Conservation (phyloP, 163 green algal genomes). For the Scenedesmus sp. region DNA sequence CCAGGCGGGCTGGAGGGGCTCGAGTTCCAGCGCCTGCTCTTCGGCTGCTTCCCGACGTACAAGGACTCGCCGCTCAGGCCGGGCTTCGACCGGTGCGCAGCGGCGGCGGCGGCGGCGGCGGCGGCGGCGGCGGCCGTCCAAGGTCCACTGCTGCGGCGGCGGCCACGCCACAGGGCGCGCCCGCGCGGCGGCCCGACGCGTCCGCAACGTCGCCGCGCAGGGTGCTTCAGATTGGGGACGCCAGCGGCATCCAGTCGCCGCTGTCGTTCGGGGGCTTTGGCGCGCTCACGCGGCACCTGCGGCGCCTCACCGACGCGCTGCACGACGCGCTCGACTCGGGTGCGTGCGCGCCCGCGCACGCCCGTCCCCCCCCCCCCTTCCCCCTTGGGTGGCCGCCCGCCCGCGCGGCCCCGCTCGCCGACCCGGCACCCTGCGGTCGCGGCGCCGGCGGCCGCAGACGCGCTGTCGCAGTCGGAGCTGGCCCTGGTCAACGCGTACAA, state of each 20-base stretch:
- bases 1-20: constrained; percentile 58
- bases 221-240: constrained; percentile 73
- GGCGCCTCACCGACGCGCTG: constrained; percentile 70
- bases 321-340: constrained; percentile 67
- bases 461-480: constrained; percentile 28
- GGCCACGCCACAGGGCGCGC: too few species aligned
- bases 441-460: constrained; percentile 64
- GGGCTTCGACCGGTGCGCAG: constrained; percentile 62
- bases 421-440: too few species aligned
- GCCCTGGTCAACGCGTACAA: constrained; percentile 81
- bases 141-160: too few species aligned
- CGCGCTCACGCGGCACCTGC: constrained; percentile 85
- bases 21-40: constrained; percentile 83
- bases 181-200: too few species aligned
- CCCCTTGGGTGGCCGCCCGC: too few species aligned
- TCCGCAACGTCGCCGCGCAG: neutral
- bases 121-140: too few species aligned
- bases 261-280: constrained; percentile 95
- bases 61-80: constrained; percentile 74
- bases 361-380: too few species aligned
- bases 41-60: constrained; percentile 94
- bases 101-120: neutral
- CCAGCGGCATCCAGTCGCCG: constrained; percentile 85
- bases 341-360: constrained; percentile 31
- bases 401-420: too few species aligned